These are phyloP conservation scores for Sugiyamaella novakii DNA, from an alignment of 1,139 yeast genomes.

Conservation along the genomic window DNA sequence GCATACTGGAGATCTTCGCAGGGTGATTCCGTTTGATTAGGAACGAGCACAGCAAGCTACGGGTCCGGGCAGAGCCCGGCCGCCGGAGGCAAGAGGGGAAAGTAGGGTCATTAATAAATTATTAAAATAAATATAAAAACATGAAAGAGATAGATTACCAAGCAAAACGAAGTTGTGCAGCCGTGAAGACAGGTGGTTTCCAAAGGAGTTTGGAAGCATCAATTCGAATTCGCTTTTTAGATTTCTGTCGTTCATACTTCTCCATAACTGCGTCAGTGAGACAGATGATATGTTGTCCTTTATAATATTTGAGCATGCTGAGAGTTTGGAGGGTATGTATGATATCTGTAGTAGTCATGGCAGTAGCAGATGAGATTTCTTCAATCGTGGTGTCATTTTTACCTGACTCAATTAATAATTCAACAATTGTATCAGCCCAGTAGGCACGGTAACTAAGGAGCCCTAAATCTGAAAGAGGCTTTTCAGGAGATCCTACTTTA, in stretches of 20 bases:
- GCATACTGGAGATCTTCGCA: slow-evolving; percentile 36
- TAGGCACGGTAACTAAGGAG: slow-evolving; percentile 89
- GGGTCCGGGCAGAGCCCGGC: slow-evolving; percentile 7
- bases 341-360: slow-evolving; percentile 97
- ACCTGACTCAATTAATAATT: slow-evolving; percentile 65
- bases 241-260: slow-evolving; percentile 71
- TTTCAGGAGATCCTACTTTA: slow-evolving; percentile 95
- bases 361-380: slow-evolving; percentile 79
- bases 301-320: slow-evolving; percentile 86
- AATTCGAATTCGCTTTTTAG: slow-evolving; percentile 75
- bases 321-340: slow-evolving; percentile 89
- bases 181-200: slow-evolving; percentile 97
- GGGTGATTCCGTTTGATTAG: slow-evolving; percentile 70
- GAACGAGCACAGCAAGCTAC: neutral
- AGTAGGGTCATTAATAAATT: slow-evolving; percentile 5
- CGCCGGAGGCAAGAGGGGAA: neutral
- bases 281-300: slow-evolving; percentile 94
- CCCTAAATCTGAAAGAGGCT: slow-evolving; percentile 94
- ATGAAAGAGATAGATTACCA: no score
- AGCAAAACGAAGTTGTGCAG: slow-evolving; percentile 92
- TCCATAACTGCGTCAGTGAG: slow-evolving; percentile 80
- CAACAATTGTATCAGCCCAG: slow-evolving; percentile 91
- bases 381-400: slow-evolving; percentile 81
- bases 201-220: slow-evolving; percentile 74
- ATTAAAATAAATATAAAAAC: slow-evolving; percentile 5